phyloP scores from a whole-genome alignment of 23 red algal genomes.

The Gracilaria caudata region DNA sequence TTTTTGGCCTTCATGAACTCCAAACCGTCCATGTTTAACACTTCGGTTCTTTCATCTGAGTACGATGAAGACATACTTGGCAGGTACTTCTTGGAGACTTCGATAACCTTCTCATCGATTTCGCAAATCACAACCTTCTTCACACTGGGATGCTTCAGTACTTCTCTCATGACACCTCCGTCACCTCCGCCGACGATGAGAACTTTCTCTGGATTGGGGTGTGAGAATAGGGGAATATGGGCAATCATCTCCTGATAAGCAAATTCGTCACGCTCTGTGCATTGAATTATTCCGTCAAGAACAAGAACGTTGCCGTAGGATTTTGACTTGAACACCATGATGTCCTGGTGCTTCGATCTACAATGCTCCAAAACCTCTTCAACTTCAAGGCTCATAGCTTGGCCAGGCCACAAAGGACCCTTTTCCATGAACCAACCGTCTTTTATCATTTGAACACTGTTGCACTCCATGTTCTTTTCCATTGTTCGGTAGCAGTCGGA shows the following conservation, averaged over 20 bases:
- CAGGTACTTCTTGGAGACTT: slow-evolving; percentile 70
- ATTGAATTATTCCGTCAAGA: slow-evolving; percentile 97
- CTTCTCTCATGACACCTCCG: slow-evolving; percentile 92
- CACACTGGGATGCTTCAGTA: slow-evolving; percentile 86
- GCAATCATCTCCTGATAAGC: slow-evolving; percentile 99
- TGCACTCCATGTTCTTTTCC: background rate
- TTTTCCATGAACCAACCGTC: slow-evolving; percentile 94
- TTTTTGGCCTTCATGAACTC: slow-evolving; percentile 67
- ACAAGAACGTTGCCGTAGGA: slow-evolving; percentile 94
- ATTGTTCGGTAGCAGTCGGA: background rate
- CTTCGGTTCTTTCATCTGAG: slow-evolving; percentile 57
- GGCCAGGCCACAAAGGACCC: slow-evolving; percentile 87
- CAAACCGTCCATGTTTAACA: slow-evolving; percentile 79
- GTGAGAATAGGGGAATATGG: slow-evolving; percentile 84
- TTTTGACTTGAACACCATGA: slow-evolving; percentile 84
- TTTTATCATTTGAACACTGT: slow-evolving; percentile 32
- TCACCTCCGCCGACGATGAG: slow-evolving; percentile 97
- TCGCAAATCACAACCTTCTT: slow-evolving; percentile 80
- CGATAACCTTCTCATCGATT: slow-evolving; percentile 90
- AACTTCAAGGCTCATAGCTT: slow-evolving; percentile 92
- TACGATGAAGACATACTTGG: slow-evolving; percentile 56
- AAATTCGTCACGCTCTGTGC: slow-evolving; percentile 97
- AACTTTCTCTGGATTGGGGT: slow-evolving; percentile 76
- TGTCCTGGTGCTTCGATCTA: slow-evolving; percentile 79
- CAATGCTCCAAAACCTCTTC: slow-evolving; percentile 70